Evolutionary conservation across 176 grass and related monocot genomes (phyloP).

Genomic region (Aegilops tauschii): DNA sequence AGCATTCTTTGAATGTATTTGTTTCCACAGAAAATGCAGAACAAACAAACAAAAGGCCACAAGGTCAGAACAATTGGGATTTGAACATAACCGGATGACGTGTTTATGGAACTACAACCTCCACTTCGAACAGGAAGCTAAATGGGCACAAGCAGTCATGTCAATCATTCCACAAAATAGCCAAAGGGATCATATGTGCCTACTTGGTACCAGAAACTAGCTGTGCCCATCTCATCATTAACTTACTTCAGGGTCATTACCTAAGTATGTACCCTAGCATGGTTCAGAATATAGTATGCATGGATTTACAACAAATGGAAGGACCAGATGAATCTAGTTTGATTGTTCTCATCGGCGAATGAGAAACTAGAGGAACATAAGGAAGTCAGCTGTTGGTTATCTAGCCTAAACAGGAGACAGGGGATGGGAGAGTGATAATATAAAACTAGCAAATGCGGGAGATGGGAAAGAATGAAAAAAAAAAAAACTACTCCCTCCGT

Average conservation of each 20-base stretch:
- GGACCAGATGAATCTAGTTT: neutral
- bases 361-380: neutral
- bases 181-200: neutral
- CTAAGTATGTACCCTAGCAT: neutral
- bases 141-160: neutral
- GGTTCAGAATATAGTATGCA: neutral
- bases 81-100: neutral
- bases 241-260: neutral
- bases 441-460: neutral
- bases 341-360: neutral
- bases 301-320: neutral
- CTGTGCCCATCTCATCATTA: neutral
- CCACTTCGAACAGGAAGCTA: neutral
- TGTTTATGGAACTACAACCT: conserved; percentile 5
- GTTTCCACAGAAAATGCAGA: neutral
- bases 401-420: neutral
- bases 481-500: too few relatives aligned
- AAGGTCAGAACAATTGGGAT: neutral
- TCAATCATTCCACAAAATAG: neutral
- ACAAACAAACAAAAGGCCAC: neutral
- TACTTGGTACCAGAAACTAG: neutral
- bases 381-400: neutral
- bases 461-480: neutral
- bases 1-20: neutral
- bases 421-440: neutral